These are phyloP conservation scores for Fusarium sp. DNA, from an alignment of 2,329 filamentous ascomycete species.

Conservation along the genomic window DNA sequence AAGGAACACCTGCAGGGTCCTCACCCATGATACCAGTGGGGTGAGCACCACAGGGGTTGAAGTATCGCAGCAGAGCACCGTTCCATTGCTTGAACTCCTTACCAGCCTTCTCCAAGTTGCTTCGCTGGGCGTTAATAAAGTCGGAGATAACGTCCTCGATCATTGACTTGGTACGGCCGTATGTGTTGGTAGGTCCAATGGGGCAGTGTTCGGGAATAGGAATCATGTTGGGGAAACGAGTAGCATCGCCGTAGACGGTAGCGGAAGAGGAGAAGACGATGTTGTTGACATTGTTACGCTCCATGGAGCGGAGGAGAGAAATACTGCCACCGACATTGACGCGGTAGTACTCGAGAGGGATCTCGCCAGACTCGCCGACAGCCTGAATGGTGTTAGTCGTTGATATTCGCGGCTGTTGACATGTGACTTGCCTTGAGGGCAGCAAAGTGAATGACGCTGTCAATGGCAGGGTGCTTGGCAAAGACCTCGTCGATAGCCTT, in stretches of 20 bases:
- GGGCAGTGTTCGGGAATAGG: conserved; percentile 98
- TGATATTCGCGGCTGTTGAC: not conserved
- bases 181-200: conserved; percentile 95
- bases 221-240: conserved; percentile 97
- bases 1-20: conserved; percentile 94
- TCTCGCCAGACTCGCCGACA: conserved; percentile 93
- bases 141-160: conserved; percentile 95
- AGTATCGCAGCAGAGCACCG: conserved; percentile 92
- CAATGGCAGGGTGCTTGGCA: conserved; percentile 88
- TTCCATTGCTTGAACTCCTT: conserved; percentile 88
- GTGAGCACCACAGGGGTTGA: conserved; percentile 96
- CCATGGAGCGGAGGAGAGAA: conserved; percentile 87
- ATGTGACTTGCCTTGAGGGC: conserved; percentile 81
- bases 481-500: conserved; percentile 88
- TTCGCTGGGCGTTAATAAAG: conserved; percentile 87
- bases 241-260: conserved; percentile 98
- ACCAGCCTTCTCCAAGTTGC: conserved; percentile 82
- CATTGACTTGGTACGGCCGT: conserved; percentile 94
- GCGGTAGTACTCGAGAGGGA: conserved; percentile 96
- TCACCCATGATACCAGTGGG: conserved; percentile 98
- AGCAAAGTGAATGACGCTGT: conserved; percentile 99
- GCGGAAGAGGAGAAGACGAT: conserved; percentile 99
- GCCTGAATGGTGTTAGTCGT: conserved; percentile 68
- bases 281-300: conserved; percentile 90
- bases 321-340: conserved; percentile 97